Evolutionary conservation across 768 basidiomycete species (phyloP), one percentile per base, ranked within the genome.

Genomic region (Suillus subaureus): DNA sequence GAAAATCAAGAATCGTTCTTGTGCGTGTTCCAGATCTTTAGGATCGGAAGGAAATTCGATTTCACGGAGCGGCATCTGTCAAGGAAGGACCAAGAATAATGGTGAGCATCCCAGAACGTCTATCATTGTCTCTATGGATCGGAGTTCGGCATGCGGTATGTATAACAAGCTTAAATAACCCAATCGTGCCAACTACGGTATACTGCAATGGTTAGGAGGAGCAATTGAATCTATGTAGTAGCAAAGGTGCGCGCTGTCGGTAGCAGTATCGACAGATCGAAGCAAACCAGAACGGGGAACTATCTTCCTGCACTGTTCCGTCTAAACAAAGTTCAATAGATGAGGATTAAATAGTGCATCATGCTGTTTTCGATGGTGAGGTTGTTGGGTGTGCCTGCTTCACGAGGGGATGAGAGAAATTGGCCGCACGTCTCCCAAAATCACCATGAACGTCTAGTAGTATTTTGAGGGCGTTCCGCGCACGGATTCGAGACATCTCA

Each of bases 401-500:
- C 40, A 70, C 58, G 23, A 75, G 62, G 47, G 75, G 70, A 42
- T 75, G 75, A 15, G 37, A 71, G 47, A 76, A 76, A 57, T 67
- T 77, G 33, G 81, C 80, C 18, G 84, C 85, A 52, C 86, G 83
- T 60, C 87, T 82, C 31, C 90, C 90, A 79, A 94, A 92, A 75
- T 95, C 92, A n/a, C 92, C 92, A 77, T 94, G 93, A 45, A 93
- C 91, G 71, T 95, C 94, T 73, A 96, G 80, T 68, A 96, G 77
- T 66, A 95, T 94, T 78, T 96, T 95, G 72, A 99, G 85, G 16
- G 96, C 97, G 82, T 98, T 98, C 64, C 97, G 85, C 23, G 97
- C 97, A 63, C 97, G 87, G 51, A 97, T 86, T 74, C 90, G 88
- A 37, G 94, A 87, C 79, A 99, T 83, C 65, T 98, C 97, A 70